These are phyloP conservation scores for Boletellus dicymbophilus DNA, from an alignment of 1,284 basidiomycete genomes.

Conservation along the genomic window DNA sequence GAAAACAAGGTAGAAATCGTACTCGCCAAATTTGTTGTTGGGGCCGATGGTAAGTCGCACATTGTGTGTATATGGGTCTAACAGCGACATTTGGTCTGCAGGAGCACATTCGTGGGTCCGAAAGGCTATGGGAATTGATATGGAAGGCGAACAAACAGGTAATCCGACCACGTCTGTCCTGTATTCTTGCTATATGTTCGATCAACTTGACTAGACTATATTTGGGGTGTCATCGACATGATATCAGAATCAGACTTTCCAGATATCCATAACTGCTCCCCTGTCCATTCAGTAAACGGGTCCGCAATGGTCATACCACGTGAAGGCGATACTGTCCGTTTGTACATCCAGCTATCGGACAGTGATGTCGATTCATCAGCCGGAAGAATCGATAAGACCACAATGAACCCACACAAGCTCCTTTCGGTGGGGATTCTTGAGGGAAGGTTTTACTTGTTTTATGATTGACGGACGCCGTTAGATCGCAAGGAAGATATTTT, in stretches of 20 bases:
- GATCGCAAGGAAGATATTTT: conserved; percentile 65
- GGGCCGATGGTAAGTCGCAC: conserved; percentile 53
- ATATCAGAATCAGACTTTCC: conserved; percentile 77
- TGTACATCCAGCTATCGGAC: conserved; percentile 74
- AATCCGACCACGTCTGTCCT: neutral
- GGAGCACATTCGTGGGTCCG: conserved; percentile 87
- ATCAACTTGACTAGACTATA: conserved; percentile 46
- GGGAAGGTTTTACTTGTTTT: neutral
- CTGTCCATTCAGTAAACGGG: conserved; percentile 60
- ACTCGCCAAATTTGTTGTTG: conserved; percentile 60
- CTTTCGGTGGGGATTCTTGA: conserved; percentile 46
- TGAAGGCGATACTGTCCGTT: conserved; percentile 67
- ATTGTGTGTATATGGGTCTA: neutral
- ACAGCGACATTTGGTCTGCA: conserved; percentile 15
- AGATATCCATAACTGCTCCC: conserved; percentile 73
- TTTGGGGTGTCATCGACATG: conserved; percentile 82
- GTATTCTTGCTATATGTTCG: neutral
- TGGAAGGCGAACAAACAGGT: conserved; percentile 77
- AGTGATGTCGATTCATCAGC: conserved; percentile 48
- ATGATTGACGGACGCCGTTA: conserved; percentile 19
- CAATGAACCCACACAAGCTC: conserved; percentile 60
- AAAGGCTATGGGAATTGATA: conserved; percentile 60
- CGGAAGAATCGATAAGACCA: conserved; percentile 63
- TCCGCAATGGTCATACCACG: conserved; percentile 79
- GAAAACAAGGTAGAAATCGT: conserved; percentile 19